Evolutionary conservation across 2,329 filamentous ascomycete genomes (phyloP), one percentile per base, ranked within the genome.

Genomic region (Aureobasidium zeae): DNA sequence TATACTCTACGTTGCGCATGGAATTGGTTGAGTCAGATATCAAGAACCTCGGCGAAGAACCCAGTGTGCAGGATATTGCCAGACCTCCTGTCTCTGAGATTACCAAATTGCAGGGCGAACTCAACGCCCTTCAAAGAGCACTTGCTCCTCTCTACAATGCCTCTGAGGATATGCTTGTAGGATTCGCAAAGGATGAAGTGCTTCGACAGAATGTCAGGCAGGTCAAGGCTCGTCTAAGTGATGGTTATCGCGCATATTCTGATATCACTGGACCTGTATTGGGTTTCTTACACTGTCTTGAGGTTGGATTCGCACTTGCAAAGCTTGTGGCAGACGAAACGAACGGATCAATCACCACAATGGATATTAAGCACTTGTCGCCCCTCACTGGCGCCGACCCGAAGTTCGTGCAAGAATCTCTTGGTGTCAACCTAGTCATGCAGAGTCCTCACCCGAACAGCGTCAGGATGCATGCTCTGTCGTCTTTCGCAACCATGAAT

Each of bases 221-320:
- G 49, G 76, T 94, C 28, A 76, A 83, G 37, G 68, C 73, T 43
- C 76, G 88, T 32, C 71, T 98, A 6, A 73, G 71, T 2, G 69
- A 75, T 21, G 72, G 78, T 25, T 93, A 87, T 57, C 74, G 79
- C 28, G 78, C 79, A 11, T 96, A 95, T 55, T 84, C 86, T 48
- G 91, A 98, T 57, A 76, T 96, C 53, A 84, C 83, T 0, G 71
- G 76, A 32, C 88, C 86, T 3, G 73, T 86, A 9, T 71, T 86
- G 32, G 85, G 83, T 41, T 83, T 95, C 50, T 68, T 96, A 31
- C 78, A 83, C 46, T 85, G 85, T 52, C 67, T 96, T 8, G 77
- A 82, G 51, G 68, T 94, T 48, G 88, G 86, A 2, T 43, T 50
- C 10, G 42, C 35, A 3, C 34, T 50, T 16, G 45, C 45, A 10